Evolutionary conservation across 2,329 filamentous ascomycete genomes (phyloP).

Genomic region (Penicillium sclerotigenum): DNA sequence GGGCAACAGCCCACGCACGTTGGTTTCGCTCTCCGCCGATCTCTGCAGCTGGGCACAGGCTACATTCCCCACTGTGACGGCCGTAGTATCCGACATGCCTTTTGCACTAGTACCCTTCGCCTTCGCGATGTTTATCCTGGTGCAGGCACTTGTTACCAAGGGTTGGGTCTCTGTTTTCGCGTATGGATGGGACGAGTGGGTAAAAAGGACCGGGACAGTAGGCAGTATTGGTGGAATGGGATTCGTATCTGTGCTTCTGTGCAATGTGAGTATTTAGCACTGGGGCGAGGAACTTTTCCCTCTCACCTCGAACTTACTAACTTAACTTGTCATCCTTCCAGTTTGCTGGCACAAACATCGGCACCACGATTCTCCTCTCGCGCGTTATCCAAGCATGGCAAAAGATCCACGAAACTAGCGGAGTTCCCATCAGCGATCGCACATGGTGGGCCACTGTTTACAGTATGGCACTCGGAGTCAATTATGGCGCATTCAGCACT

Average conservation of each 20-base stretch:
- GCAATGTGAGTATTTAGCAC: slow-evolving; percentile 59
- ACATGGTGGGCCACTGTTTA: slow-evolving; percentile 73
- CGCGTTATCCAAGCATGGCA: slow-evolving; percentile 69
- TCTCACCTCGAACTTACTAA: slow-evolving; percentile 9
- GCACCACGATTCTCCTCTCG: slow-evolving; percentile 69
- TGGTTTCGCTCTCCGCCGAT: slow-evolving; percentile 51
- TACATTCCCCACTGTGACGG: slow-evolving; percentile 67
- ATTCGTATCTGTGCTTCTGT: slow-evolving; percentile 66
- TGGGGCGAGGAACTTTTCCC: background rate
- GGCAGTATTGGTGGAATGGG: slow-evolving; percentile 70
- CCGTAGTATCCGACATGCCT: slow-evolving; percentile 64
- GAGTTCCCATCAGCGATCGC: slow-evolving; percentile 56
- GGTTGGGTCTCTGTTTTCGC: slow-evolving; percentile 73
- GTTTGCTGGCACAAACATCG: slow-evolving; percentile 76
- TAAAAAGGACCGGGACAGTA: slow-evolving; percentile 64
- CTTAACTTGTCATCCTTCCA: slow-evolving; percentile 34
- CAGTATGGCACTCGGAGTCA: slow-evolving; percentile 70
- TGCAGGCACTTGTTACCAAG: slow-evolving; percentile 69
- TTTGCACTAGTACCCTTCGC: slow-evolving; percentile 68
- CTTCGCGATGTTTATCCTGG: slow-evolving; percentile 71
- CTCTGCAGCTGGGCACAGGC: slow-evolving; percentile 60
- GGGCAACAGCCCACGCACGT: slow-evolving; percentile 41
- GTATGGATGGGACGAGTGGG: slow-evolving; percentile 71
- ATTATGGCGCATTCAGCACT: slow-evolving; percentile 71
- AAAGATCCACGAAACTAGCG: slow-evolving; percentile 52